Conservation (phyloP, 139 green algal genomes). For the Chara braunii region DNA sequence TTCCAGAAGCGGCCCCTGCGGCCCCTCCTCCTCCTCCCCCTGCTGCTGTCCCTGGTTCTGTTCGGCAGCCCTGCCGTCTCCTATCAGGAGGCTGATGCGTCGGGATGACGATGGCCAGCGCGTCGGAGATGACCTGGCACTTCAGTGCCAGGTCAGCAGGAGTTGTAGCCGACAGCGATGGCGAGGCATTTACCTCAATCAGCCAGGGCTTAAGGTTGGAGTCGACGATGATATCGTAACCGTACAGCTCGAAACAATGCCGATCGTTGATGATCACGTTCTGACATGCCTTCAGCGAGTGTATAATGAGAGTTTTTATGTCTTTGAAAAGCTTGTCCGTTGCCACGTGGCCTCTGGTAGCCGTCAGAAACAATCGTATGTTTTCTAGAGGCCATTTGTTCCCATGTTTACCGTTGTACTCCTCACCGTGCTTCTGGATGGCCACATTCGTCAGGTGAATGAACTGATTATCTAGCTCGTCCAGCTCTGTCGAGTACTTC, state of each 20-base stretch:
- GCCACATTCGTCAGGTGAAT: slow-evolving; percentile 52
- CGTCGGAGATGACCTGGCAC: background rate
- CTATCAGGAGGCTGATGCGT: no score
- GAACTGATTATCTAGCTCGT: slow-evolving; percentile 39
- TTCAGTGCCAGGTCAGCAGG: slow-evolving; percentile 16
- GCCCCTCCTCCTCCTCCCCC: no score
- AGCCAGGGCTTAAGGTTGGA: slow-evolving; percentile 60
- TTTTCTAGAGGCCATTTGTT: no score
- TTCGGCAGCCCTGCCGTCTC: no score
- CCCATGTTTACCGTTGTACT: slow-evolving; percentile 38
- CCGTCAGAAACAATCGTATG: slow-evolving; percentile 10
- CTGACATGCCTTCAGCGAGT: slow-evolving; percentile 28
- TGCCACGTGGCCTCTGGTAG: slow-evolving; percentile 1
- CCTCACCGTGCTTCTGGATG: slow-evolving; percentile 47
- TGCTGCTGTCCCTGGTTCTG: no score
- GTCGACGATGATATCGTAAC: slow-evolving; percentile 67
- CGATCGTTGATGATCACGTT: slow-evolving; percentile 67
- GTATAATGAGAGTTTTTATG: slow-evolving; percentile 12
- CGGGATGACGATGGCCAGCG: background rate
- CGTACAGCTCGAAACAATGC: slow-evolving; percentile 67
- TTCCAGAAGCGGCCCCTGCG: no score
- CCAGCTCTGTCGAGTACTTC: slow-evolving; percentile 31
- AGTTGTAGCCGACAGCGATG: slow-evolving; percentile 11
- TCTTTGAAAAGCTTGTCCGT: slow-evolving; percentile 5
- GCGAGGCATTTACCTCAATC: slow-evolving; percentile 62